Conservation (phyloP, 148 eudicot genomes). For the Fagopyrum homotropicum region DNA sequence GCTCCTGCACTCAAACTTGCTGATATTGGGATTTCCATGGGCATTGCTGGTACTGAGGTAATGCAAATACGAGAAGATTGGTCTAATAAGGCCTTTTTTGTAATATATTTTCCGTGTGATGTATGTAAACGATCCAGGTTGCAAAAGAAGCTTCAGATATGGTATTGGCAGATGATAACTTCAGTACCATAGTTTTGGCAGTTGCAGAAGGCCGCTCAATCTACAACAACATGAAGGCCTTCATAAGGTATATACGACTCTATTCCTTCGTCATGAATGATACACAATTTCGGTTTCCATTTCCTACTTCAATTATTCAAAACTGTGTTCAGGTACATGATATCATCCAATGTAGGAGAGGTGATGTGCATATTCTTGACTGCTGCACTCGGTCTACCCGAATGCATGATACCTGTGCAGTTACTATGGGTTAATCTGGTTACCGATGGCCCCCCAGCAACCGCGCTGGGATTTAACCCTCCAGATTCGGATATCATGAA, state of each 20-base stretch:
- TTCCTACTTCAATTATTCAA: not conserved
- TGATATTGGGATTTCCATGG: slow-evolving; percentile 27
- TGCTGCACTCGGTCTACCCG: slow-evolving; percentile 84
- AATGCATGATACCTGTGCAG: slow-evolving; percentile 84
- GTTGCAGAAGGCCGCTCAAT: slow-evolving; percentile 85
- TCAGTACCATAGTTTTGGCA: slow-evolving; percentile 79
- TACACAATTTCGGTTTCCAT: not conserved
- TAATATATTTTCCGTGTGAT: too few species aligned
- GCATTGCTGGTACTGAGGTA: slow-evolving; percentile 90
- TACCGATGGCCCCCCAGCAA: slow-evolving; percentile 94
- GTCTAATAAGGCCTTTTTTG: too few species aligned
- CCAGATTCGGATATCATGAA: slow-evolving; percentile 71
- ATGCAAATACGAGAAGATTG: too few species aligned
- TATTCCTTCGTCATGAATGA: not conserved
- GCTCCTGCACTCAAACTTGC: slow-evolving; percentile 89
- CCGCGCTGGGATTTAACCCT: slow-evolving; percentile 91
- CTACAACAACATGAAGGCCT: slow-evolving; percentile 90
- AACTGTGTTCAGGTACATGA: slow-evolving; percentile 59
- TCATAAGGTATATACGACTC: slow-evolving; percentile 47
- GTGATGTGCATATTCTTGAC: slow-evolving; percentile 82
- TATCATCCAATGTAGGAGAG: slow-evolving; percentile 88
- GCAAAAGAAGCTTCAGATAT: slow-evolving; percentile 96
- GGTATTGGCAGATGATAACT: slow-evolving; percentile 90
- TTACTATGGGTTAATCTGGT: slow-evolving; percentile 91
- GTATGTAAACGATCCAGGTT: slow-evolving; percentile 30